A percentile compares a stretch with the other conserved stretches of the same genome.
Conservation (phyloP, 148 eudicot genomes). For the Pouteria glomerata region DNA sequence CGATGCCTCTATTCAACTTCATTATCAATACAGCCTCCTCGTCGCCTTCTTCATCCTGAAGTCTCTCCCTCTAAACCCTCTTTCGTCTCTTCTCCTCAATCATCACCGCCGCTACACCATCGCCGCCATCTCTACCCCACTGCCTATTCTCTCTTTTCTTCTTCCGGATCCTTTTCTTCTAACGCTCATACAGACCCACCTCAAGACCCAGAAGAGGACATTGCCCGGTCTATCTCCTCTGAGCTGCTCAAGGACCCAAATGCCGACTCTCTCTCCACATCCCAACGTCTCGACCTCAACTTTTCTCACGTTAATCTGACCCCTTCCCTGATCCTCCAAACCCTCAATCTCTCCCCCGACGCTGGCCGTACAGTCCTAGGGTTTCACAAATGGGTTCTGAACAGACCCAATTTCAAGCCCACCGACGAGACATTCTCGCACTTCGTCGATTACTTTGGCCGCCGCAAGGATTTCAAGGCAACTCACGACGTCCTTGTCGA, state of each 20-base stretch:
- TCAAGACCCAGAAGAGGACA: conserved; percentile 13
- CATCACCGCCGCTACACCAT: neutral
- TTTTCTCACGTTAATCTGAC: conserved; percentile 59
- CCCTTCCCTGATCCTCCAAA: conserved; percentile 36
- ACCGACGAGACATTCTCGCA: conserved; percentile 46
- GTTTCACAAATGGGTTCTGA: conserved; percentile 57
- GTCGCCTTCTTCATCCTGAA: no score
- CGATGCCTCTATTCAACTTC: neutral
- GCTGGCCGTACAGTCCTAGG: conserved; percentile 57
- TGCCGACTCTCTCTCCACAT: conserved; percentile 32
- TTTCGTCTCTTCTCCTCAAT: conserved; percentile 8
- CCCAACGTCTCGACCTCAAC: conserved; percentile 58
- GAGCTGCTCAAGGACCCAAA: conserved; percentile 46
- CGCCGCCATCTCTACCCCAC: conserved; percentile 13
- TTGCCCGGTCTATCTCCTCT: conserved; percentile 44
- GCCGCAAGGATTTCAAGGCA: conserved; percentile 75
- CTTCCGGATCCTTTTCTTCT: conserved; percentile 25
- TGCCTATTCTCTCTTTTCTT: conserved; percentile 1
- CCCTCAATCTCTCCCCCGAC: conserved; percentile 44
- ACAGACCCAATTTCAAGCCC: conserved; percentile 29
- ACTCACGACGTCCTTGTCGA: conserved; percentile 39
- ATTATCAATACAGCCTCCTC: neutral
- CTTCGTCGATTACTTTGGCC: conserved; percentile 67
- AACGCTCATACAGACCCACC: neutral
- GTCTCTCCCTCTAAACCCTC: neutral